phyloP scores from a whole-genome alignment of 1,284 basidiomycete species.

The Leccinum fuscescens region DNA sequence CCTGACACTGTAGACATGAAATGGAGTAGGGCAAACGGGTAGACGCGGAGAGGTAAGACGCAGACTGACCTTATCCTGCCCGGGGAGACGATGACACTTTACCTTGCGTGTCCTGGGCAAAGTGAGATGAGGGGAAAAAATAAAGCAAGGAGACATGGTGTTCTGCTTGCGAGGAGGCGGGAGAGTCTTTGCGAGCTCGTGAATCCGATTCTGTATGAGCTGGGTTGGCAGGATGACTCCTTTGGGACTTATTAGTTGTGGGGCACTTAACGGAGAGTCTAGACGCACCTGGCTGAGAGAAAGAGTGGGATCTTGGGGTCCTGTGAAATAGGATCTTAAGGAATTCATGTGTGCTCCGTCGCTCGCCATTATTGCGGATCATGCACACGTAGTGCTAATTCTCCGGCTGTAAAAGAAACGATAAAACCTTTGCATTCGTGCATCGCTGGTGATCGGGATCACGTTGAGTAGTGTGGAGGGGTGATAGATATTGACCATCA shows the following conservation, averaged over 20 bases:
- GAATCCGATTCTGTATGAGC: conserved; percentile 71
- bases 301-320: conserved; percentile 37
- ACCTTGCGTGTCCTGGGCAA: conserved; percentile 60
- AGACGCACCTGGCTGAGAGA: conserved; percentile 40
- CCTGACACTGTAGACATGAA: conserved; percentile 56
- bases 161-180: conserved; percentile 84
- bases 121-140: background rate
- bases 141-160: conserved; percentile 42
- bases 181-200: conserved; percentile 70
- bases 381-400: conserved; percentile 41
- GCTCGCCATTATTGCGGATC: conserved; percentile 19
- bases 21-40: conserved; percentile 16
- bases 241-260: conserved; percentile 27
- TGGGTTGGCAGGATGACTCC: conserved; percentile 60
- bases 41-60: background rate
- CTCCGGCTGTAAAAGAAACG: conserved; percentile 43
- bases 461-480: conserved; percentile 43
- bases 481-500: conserved; percentile 49
- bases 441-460: conserved; percentile 42
- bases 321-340: conserved; percentile 36
- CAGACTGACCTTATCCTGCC: conserved; percentile 67
- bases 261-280: no score
- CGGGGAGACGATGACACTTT: conserved; percentile 70
- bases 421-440: conserved; percentile 53
- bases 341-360: conserved; percentile 33